Percentiles rank a stretch among this genome's conserved stretches.
Evolutionary conservation across 2,329 filamentous ascomycete genomes (phyloP).

Genomic region (Diaporthe sp.): DNA sequence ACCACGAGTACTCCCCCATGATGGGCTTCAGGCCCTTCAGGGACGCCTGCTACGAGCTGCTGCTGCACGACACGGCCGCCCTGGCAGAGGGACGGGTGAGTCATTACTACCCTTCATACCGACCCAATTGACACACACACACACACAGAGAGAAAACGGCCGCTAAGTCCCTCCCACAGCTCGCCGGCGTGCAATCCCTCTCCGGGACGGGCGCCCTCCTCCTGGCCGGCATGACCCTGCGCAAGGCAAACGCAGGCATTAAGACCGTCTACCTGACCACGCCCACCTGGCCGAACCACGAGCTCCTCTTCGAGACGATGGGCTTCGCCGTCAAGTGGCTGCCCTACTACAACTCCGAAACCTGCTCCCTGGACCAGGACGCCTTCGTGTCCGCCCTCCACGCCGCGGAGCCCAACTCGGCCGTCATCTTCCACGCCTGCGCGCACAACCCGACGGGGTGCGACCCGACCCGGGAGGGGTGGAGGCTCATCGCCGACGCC

Average conservation of each 20-base stretch:
- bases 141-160: too few species aligned
- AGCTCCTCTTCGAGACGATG: conserved; percentile 46
- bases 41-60: conserved; percentile 45
- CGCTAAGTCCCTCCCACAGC: neutral
- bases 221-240: conserved; percentile 47
- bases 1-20: conserved; percentile 52
- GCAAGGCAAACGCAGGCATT: conserved; percentile 39
- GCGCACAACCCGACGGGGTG: conserved; percentile 56
- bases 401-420: conserved; percentile 40
- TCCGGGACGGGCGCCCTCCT: conserved; percentile 54
- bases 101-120: neutral
- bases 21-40: conserved; percentile 46
- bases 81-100: conserved; percentile 44
- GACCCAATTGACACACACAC: neutral
- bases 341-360: conserved; percentile 51
- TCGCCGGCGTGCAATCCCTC: conserved; percentile 45
- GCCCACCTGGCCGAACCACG: conserved; percentile 55
- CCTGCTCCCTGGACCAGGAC: conserved; percentile 46
- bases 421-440: conserved; percentile 52
- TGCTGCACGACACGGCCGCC: conserved; percentile 43
- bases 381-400: conserved; percentile 42
- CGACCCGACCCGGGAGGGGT: conserved; percentile 49
- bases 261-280: conserved; percentile 50
- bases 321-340: conserved; percentile 46
- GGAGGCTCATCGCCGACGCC: conserved; percentile 43